Percentiles rank a stretch among this genome's conserved stretches.
Conservation (phyloP, 2,329 filamentous ascomycete species). For the Alternaria gaisen region DNA sequence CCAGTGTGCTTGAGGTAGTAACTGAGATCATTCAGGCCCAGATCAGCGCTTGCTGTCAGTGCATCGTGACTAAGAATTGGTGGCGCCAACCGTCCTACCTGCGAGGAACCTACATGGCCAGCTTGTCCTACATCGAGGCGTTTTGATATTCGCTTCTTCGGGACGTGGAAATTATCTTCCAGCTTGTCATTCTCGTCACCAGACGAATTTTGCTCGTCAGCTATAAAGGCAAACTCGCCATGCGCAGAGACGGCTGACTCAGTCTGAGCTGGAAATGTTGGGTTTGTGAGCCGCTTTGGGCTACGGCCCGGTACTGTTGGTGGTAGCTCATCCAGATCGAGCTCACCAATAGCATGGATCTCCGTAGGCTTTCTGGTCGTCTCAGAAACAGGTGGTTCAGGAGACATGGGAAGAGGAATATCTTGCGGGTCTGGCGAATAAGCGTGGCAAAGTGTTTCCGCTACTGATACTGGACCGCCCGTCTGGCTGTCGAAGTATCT, state of each 20-base stretch:
- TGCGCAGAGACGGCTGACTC: slow-evolving; percentile 24
- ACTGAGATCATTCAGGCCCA: slow-evolving; percentile 42
- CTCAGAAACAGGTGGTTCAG: slow-evolving; percentile 11
- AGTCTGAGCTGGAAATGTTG: slow-evolving; percentile 24
- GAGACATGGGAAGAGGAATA: slow-evolving; percentile 21
- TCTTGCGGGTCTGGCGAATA: slow-evolving; percentile 24
- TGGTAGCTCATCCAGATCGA: slow-evolving; percentile 24
- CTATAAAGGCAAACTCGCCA: slow-evolving; percentile 35
- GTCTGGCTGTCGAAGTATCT: slow-evolving; percentile 42
- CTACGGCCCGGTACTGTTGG: slow-evolving; percentile 37
- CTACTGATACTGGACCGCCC: slow-evolving; percentile 21
- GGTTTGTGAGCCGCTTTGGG: slow-evolving; percentile 33
- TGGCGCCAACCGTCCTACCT: slow-evolving; percentile 40
- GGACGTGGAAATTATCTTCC: slow-evolving; percentile 17
- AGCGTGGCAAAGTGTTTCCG: slow-evolving; percentile 16
- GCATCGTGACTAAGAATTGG: slow-evolving; percentile 45
- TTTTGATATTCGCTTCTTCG: slow-evolving; percentile 19
- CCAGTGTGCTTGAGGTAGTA: slow-evolving; percentile 45
- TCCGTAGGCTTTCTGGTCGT: slow-evolving; percentile 18
- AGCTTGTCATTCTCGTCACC: slow-evolving; percentile 24
- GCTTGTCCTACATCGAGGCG: slow-evolving; percentile 21
- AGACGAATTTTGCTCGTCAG: slow-evolving; percentile 35
- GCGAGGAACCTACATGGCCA: slow-evolving; percentile 28
- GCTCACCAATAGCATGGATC: slow-evolving; percentile 29
- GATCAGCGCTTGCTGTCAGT: slow-evolving; percentile 36